phyloP scores from a whole-genome alignment of 2,329 filamentous ascomycete species.

The Sordariomycetes sp. region DNA sequence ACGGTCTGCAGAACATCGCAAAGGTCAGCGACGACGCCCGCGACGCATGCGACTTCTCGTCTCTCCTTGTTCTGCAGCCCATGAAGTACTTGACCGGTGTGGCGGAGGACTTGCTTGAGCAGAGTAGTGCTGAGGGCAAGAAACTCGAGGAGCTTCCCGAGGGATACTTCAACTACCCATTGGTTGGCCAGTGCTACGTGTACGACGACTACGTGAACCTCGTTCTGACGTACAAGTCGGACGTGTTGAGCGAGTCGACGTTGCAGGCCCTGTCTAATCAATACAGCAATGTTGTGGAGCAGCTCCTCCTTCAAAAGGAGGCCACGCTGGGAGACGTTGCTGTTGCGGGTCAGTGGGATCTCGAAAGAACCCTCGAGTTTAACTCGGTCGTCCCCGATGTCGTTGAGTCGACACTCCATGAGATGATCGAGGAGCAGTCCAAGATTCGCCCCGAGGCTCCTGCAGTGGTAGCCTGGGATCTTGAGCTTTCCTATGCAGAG shows the following conservation, averaged over 20 bases:
- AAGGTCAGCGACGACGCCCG: constrained; percentile 7
- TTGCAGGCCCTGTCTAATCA: constrained; percentile 2
- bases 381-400: background rate
- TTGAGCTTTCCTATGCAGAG: constrained; percentile 29
- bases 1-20: constrained; percentile 13
- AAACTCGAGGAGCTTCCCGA: background rate
- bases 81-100: background rate
- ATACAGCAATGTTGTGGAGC: constrained; percentile 2
- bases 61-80: constrained; percentile 11
- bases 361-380: background rate
- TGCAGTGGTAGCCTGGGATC: constrained; percentile 34
- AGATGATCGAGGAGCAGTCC: background rate
- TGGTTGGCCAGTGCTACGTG: background rate
- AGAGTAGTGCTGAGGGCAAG: background rate
- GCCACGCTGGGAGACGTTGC: background rate
- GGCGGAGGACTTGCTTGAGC: background rate
- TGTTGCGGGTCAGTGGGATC: constrained; percentile 1
- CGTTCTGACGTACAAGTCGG: constrained; percentile 1
- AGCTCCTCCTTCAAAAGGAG: background rate
- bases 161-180: constrained; percentile 3
- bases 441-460: constrained; percentile 14
- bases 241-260: background rate
- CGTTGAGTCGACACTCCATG: background rate
- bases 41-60: constrained; percentile 11
- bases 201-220: background rate